A percentile compares a stretch with the other conserved stretches of the same genome.
These are phyloP conservation scores for Termitomyces sp. DNA, from an alignment of 1,284 basidiomycete genomes.

Conservation along the genomic window DNA sequence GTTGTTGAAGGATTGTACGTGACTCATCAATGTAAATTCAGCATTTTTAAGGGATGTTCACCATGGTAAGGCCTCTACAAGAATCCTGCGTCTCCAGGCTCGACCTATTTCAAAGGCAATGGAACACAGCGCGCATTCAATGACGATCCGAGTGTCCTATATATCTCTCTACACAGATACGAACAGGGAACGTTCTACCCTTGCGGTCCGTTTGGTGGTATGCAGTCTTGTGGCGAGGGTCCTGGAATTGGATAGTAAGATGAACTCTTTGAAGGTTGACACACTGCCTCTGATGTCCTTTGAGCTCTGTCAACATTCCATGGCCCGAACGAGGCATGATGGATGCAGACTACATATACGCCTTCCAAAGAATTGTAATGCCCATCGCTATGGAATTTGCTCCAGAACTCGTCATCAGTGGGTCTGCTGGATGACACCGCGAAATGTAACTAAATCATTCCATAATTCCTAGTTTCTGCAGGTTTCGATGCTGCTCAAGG, in stretches of 20 bases:
- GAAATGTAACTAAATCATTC: background rate
- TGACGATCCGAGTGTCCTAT: slow-evolving; percentile 87
- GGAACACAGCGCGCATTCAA: slow-evolving; percentile 96
- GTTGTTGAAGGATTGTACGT: slow-evolving; percentile 22
- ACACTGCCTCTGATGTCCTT: slow-evolving; percentile 15
- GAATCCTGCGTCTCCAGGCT: background rate
- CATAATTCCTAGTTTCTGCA: slow-evolving; percentile 71
- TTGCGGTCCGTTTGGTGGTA: slow-evolving; percentile 81
- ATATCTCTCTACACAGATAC: slow-evolving; percentile 94
- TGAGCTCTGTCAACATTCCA: slow-evolving; percentile 90
- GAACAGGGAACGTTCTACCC: slow-evolving; percentile 92
- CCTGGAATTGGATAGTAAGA: slow-evolving; percentile 79
- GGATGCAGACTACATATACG: slow-evolving; percentile 95
- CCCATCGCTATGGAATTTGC: slow-evolving; percentile 96
- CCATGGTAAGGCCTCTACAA: slow-evolving; percentile 61
- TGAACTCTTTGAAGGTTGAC: slow-evolving; percentile 19
- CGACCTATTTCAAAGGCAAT: slow-evolving; percentile 57
- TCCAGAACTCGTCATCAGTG: slow-evolving; percentile 94
- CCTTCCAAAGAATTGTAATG: slow-evolving; percentile 95
- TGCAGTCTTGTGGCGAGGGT: slow-evolving; percentile 84
- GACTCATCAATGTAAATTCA: slow-evolving; percentile 7
- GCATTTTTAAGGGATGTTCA: slow-evolving; percentile 81
- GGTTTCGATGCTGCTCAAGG: slow-evolving; percentile 97
- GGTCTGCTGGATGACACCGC: slow-evolving; percentile 23
- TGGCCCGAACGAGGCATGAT: slow-evolving; percentile 89